Conservation (phyloP, 257 asterid genomes). For the Solanum virginianum region DNA sequence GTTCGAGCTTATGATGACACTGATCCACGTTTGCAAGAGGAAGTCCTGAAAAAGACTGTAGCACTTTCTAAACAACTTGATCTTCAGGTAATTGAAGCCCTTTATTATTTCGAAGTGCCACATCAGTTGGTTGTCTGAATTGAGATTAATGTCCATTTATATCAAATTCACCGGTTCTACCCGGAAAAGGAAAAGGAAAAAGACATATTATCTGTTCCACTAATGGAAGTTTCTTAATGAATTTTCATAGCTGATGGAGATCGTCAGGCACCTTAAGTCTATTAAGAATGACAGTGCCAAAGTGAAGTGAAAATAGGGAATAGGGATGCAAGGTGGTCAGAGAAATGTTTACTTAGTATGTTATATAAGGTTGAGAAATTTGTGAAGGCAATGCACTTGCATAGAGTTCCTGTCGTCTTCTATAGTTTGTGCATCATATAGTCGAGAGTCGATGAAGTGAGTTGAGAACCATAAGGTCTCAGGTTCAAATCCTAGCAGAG, state of each 20-base stretch:
- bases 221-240: neutral
- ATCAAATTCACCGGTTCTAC: neutral
- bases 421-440: neutral
- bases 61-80: slow-evolving; percentile 79
- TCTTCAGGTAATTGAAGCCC: slow-evolving; percentile 50
- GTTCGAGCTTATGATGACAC: slow-evolving; percentile 93
- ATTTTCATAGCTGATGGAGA: neutral
- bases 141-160: neutral
- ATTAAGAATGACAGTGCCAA: neutral
- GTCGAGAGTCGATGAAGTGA: neutral
- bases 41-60: slow-evolving; percentile 72
- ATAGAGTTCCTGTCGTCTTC: neutral
- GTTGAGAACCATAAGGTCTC: too few relatives aligned
- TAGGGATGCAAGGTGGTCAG: neutral
- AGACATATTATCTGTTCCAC: neutral
- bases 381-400: neutral
- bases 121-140: neutral
- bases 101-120: neutral
- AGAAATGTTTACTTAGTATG: neutral
- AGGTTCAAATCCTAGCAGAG: too few relatives aligned
- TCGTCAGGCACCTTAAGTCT: neutral
- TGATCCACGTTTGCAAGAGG: slow-evolving; percentile 98
- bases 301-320: neutral
- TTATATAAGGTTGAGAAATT: neutral
- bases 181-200: neutral